These are phyloP conservation scores for Salvia hispanica DNA, from an alignment of 257 asterid genomes.

Conservation along the genomic window DNA sequence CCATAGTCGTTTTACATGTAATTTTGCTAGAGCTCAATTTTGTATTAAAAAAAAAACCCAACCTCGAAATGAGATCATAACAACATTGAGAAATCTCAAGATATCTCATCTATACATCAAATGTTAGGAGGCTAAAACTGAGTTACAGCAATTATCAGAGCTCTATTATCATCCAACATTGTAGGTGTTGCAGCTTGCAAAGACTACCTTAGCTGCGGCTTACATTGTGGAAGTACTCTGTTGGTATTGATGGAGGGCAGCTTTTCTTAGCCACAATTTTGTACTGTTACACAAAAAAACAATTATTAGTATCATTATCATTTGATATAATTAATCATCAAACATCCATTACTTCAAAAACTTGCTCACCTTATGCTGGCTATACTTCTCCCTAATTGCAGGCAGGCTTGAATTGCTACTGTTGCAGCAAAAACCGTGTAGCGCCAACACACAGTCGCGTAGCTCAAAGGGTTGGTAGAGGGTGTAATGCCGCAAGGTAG, in stretches of 20 bases:
- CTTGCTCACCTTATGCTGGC: conserved; percentile 81
- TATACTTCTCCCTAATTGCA: conserved; percentile 86
- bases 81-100: conserved; percentile 21
- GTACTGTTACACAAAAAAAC: conserved; percentile 56
- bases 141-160: conserved; percentile 30
- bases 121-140: conserved; percentile 30
- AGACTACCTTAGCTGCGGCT: conserved; percentile 46
- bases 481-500: conserved; percentile 53
- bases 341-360: not conserved
- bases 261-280: conserved; percentile 94
- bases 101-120: conserved; percentile 32
- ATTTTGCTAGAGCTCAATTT: too few relatives aligned
- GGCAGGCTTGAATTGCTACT: conserved; percentile 59
- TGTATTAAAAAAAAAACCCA: too few relatives aligned
- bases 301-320: not conserved
- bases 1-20: too few relatives aligned
- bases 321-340: too few relatives aligned
- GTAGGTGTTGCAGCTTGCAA: too few relatives aligned
- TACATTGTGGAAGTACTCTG: conserved; percentile 62
- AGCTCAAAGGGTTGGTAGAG: conserved; percentile 50
- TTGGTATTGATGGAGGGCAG: conserved; percentile 79
- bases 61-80: not conserved
- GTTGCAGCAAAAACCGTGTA: conserved; percentile 54
- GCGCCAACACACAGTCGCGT: conserved; percentile 48
- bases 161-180: too few relatives aligned